phyloP scores from a whole-genome alignment of 2,329 filamentous ascomycete species.

The Apiospora arundinis region DNA sequence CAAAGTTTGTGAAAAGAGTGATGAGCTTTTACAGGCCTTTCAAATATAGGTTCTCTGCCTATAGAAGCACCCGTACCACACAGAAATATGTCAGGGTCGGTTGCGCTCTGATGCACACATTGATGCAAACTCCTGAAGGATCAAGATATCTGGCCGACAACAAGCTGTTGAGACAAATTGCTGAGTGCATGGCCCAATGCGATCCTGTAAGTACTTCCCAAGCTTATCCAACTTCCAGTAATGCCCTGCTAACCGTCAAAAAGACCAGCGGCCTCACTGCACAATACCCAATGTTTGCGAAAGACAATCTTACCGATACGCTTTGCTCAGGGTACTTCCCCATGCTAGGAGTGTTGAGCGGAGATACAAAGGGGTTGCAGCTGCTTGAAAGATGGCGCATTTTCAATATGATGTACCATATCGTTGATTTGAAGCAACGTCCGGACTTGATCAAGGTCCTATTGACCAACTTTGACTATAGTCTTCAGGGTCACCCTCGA shows the following conservation, averaged over 20 bases:
- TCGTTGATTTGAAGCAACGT: constrained; percentile 87
- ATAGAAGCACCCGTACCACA: constrained; percentile 88
- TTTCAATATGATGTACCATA: constrained; percentile 99
- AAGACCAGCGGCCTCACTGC: constrained; percentile 78
- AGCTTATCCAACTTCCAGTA: neutral
- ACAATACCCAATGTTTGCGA: constrained; percentile 86
- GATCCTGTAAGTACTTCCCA: constrained; percentile 69
- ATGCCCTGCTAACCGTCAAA: neutral
- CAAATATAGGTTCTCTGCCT: constrained; percentile 92
- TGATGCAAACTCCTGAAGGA: constrained; percentile 86
- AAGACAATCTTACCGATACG: constrained; percentile 82
- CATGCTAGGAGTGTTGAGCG: constrained; percentile 86
- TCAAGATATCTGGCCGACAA: constrained; percentile 86
- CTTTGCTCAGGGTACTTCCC: constrained; percentile 93
- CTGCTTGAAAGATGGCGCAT: constrained; percentile 97
- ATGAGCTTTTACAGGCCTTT: constrained; percentile 96
- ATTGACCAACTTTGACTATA: constrained; percentile 91
- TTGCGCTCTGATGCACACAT: constrained; percentile 83
- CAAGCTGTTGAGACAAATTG: constrained; percentile 91
- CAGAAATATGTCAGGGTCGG: constrained; percentile 93
- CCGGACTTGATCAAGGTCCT: constrained; percentile 91
- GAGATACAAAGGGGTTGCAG: constrained; percentile 79
- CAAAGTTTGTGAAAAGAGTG: constrained; percentile 94
- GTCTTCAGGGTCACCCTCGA: constrained; percentile 83
- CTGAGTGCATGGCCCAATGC: constrained; percentile 93